Base-by-base conservation (phyloP, 2,329 filamentous ascomycete species). In the Macrophomina phaseolina region DNA sequence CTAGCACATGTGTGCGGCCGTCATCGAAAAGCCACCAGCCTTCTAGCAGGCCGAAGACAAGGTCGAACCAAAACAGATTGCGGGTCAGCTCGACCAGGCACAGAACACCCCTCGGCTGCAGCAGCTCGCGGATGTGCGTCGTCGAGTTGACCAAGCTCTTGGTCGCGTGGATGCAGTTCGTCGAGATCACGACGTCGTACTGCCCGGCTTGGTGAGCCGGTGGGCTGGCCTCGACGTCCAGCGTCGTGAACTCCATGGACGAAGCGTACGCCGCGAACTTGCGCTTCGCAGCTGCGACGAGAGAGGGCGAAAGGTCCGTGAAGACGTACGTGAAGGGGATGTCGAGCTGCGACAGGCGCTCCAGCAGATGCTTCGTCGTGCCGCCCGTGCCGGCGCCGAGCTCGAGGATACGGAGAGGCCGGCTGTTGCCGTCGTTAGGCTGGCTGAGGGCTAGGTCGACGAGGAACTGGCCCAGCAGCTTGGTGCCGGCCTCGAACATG, bases 11-110 rank as follows among this genome's bases (percentile, higher is more conserved):
- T 8, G 56, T 28, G 1, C 76, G 73, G n/a, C 69, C 77, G 66
- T 80, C 78, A 1, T 76, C 70, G 60, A 78, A 78, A 0, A 77
- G 66, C 79, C 79, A 81, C 79, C 79, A 81, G 2, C 78, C 79
- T 23, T 79, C 77, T 0, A 81, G 69, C 5, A 80, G 67, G 5
- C 79, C 79, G 58, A 78, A 77, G 16, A 79, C 71, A 8, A 80
- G 48, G 66, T 81, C 78, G 9, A 75, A 68, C 73, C 74, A 78
- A 65, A 67, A 71, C 12, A 77, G 65, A 32, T 69, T 70, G 12
- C 68, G 55, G 0, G 76, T 80, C 16, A 78, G 52, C 55, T 79
- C 78, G 1, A 76, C 12, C 0, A 80, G 66, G 2, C 66, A 67
- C 2, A 80, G 12, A 4, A 75, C 62, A 0, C 79, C 78, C 45